These are phyloP conservation scores for Xylaria venustula DNA, from an alignment of 495 filamentous ascomycete species.

Conservation along the genomic window DNA sequence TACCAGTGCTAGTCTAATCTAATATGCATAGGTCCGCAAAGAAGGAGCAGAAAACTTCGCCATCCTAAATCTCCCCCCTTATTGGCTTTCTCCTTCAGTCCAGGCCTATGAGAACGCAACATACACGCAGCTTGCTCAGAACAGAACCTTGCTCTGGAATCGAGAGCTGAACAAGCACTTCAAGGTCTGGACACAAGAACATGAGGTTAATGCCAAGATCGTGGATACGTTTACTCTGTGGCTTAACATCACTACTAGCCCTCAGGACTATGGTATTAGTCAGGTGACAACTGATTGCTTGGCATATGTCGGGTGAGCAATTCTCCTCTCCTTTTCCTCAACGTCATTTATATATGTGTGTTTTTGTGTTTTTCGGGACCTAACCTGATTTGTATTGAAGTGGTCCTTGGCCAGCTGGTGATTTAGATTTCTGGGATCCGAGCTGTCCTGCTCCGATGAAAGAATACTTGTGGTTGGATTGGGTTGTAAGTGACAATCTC, in stretches of 20 bases:
- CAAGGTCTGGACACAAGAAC: not conserved
- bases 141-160: not conserved
- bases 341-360: not conserved
- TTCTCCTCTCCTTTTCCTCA: not conserved
- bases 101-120: constrained; percentile 2
- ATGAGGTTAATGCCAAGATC: not conserved
- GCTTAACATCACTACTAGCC: not conserved
- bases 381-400: not conserved
- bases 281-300: constrained; percentile 4
- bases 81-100: constrained; percentile 5
- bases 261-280: constrained; percentile 6
- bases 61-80: constrained; percentile 7
- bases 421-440: constrained; percentile 8
- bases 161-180: not conserved
- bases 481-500: not conserved
- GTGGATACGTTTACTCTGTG: constrained; percentile 7
- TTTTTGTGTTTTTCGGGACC: no score
- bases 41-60: constrained; percentile 9
- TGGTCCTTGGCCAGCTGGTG: not conserved
- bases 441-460: constrained; percentile 10
- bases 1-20: not conserved
- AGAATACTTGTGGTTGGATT: constrained; percentile 6
- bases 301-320: constrained; percentile 2
- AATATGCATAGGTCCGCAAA: not conserved
- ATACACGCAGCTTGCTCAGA: not conserved